A percentile compares a stretch with the other conserved stretches of the same genome.
Conservation (phyloP, 2,329 filamentous ascomycete genomes). For the Endothia cerciana region DNA sequence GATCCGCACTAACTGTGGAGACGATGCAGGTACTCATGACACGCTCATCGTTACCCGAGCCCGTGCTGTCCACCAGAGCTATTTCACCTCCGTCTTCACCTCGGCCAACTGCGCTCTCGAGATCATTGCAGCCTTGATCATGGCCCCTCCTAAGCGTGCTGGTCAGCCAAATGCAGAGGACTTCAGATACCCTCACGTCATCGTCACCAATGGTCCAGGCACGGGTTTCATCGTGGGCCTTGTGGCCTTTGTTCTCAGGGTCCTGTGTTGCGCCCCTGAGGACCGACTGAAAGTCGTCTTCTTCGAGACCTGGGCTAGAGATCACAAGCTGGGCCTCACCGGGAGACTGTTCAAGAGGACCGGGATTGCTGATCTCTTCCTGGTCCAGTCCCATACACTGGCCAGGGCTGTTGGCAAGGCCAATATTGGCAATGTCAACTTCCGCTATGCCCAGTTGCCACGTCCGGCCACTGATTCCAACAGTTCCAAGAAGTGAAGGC, state of each 20-base stretch:
- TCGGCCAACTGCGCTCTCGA: conserved; percentile 67
- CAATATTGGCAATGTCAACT: conserved; percentile 34
- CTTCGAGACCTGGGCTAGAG: conserved; percentile 90
- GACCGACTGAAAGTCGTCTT: conserved; percentile 76
- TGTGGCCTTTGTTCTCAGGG: conserved; percentile 52
- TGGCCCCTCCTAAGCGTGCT: conserved; percentile 32
- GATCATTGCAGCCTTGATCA: conserved; percentile 60
- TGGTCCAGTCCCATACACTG: conserved; percentile 79
- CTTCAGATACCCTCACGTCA: conserved; percentile 66
- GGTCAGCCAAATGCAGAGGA: conserved; percentile 25
- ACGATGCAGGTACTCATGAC: conserved; percentile 57
- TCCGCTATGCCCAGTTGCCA: conserved; percentile 12
- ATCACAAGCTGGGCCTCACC: conserved; percentile 80
- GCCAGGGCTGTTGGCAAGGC: conserved; percentile 49
- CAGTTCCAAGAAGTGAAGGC: neutral
- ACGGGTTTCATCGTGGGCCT: conserved; percentile 77
- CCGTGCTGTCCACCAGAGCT: conserved; percentile 78
- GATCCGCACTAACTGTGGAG: conserved; percentile 40
- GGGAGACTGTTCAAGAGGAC: conserved; percentile 72
- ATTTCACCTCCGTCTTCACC: conserved; percentile 72
- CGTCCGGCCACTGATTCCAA: neutral
- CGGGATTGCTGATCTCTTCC: conserved; percentile 72
- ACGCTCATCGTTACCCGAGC: conserved; percentile 75
- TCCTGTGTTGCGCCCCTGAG: conserved; percentile 49
- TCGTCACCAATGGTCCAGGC: conserved; percentile 87